Percentiles rank a stretch among this genome's conserved stretches.
These are phyloP conservation scores for Macadamia tetraphylla DNA, from an alignment of 164 flowering plant genomes.

Conservation along the genomic window DNA sequence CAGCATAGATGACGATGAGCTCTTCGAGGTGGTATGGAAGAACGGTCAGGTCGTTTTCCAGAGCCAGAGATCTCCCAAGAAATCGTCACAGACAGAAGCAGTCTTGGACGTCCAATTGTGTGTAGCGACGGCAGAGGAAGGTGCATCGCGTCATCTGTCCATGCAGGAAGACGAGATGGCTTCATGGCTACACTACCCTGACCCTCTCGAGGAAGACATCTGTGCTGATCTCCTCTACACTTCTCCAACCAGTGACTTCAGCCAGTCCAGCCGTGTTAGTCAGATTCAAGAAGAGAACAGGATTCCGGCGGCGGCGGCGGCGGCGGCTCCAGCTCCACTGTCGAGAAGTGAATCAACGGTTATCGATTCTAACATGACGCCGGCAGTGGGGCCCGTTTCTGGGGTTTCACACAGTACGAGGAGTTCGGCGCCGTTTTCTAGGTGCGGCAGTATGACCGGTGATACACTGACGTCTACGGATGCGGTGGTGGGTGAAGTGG, in stretches of 20 bases:
- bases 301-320: constrained; percentile 11
- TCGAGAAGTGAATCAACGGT: constrained; percentile 33
- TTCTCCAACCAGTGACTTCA: constrained; percentile 11
- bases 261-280: constrained; percentile 4
- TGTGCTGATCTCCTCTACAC: constrained; percentile 38
- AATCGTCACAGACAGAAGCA: constrained; percentile 18
- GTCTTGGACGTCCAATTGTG: constrained; percentile 17
- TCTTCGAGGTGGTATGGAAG: constrained; percentile 84
- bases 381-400: constrained; percentile 18
- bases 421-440: constrained; percentile 4
- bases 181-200: constrained; percentile 78
- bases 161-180: constrained; percentile 95
- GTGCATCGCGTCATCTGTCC: constrained; percentile 34
- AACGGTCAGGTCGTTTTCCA: constrained; percentile 73
- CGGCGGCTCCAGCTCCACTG: too few species aligned
- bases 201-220: constrained; percentile 51
- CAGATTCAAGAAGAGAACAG: constrained; percentile 12
- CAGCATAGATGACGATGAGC: constrained; percentile 36
- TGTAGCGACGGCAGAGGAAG: not conserved
- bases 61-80: constrained; percentile 38
- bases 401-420: constrained; percentile 23
- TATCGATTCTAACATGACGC: constrained; percentile 51
- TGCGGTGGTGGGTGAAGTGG: constrained; percentile 12
- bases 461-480: constrained; percentile 11
- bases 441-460: constrained; percentile 17